phyloP scores from a whole-genome alignment of 495 filamentous ascomycete genomes.

The Talaromyces thailandensis region DNA sequence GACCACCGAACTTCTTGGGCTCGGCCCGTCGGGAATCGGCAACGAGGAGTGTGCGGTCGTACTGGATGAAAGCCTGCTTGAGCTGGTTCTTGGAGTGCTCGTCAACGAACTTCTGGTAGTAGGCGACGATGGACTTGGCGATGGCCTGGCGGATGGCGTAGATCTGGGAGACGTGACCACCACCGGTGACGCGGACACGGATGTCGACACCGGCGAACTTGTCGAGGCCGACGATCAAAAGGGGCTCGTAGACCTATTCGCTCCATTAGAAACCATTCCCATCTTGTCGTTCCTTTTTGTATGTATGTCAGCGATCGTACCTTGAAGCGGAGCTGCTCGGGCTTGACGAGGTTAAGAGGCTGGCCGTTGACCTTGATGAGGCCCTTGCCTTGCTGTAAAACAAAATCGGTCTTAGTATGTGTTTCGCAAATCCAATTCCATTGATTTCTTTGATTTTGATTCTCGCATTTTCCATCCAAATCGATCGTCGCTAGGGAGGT shows the following conservation, averaged over 20 bases:
- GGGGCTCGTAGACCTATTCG: conserved; percentile 84
- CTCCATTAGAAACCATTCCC: background rate
- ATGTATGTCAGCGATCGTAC: conserved; percentile 27
- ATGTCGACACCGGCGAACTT: conserved; percentile 97
- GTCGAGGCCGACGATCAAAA: conserved; percentile 91
- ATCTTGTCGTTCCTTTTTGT: background rate
- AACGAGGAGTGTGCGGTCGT: conserved; percentile 94
- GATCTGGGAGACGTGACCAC: conserved; percentile 97
- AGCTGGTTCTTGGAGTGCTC: conserved; percentile 99
- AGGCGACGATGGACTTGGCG: conserved; percentile 94
- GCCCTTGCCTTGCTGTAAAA: conserved; percentile 70
- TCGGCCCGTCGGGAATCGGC: conserved; percentile 93
- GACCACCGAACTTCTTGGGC: conserved; percentile 84
- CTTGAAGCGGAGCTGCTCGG: conserved; percentile 97
- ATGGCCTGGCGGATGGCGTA: conserved; percentile 99
- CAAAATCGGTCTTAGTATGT: conserved; percentile 7
- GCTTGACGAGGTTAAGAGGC: conserved; percentile 85
- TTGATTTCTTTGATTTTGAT: background rate
- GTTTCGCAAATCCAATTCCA: background rate
- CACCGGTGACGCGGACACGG: conserved; percentile 90
- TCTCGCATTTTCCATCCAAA: background rate
- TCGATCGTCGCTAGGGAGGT: conserved; percentile 1
- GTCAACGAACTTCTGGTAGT: conserved; percentile 99
- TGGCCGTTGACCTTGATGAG: conserved; percentile 98
- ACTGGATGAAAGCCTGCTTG: conserved; percentile 87